Evolutionary conservation across 805 yeast species (phyloP), one percentile per base, ranked within the genome.

Genomic region (Schizosaccharomyces octosporus): DNA sequence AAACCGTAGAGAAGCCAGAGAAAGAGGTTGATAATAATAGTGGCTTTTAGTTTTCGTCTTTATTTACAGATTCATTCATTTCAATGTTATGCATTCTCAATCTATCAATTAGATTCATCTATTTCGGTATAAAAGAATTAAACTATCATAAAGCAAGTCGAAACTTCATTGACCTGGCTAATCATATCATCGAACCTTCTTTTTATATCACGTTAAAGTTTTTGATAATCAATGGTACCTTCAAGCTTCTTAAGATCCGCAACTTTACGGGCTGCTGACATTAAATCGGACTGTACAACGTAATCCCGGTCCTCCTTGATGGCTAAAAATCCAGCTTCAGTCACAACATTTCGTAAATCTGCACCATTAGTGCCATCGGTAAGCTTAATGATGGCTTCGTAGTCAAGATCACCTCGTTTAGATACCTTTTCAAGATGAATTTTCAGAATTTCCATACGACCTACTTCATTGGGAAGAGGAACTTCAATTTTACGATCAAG

Each of bases 331-430:
- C 98, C 98, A 32, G 97, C 96, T 75, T 90, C 98, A n/a, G 98
- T 90, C 42, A 89, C 79, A 63, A 93, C 95, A 71, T 90, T 90
- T 72, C 98, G 82, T 67, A 90, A 84, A 78, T 90, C 98, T 5
- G 97, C 97, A 76, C 98, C 98, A 73, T 90, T 90, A 75, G 93
- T 93, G 1, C 97, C 97, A 74, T 90, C 98, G 72, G 95, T 85
- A 97, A 93, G 93, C 75, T 93, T 93, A 48, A 90, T 97, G 43
- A 87, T 85, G 2, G 67, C 67, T 43, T 93, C 97, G 68, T 87
- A 88, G 75, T 93, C 98, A 72, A 93, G 85, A 66, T 93, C 97
- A 65, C 98, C 98, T 65, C 82, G 84, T 70, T 90, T 90, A 63
- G 84, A 79, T 55, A 90, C 93, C 63, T 83, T 81, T 21, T 87